A percentile compares a stretch with the other conserved stretches of the same genome.
Evolutionary conservation across 202 grass and related monocot species (phyloP).

Genomic region (Digitaria exilis): DNA sequence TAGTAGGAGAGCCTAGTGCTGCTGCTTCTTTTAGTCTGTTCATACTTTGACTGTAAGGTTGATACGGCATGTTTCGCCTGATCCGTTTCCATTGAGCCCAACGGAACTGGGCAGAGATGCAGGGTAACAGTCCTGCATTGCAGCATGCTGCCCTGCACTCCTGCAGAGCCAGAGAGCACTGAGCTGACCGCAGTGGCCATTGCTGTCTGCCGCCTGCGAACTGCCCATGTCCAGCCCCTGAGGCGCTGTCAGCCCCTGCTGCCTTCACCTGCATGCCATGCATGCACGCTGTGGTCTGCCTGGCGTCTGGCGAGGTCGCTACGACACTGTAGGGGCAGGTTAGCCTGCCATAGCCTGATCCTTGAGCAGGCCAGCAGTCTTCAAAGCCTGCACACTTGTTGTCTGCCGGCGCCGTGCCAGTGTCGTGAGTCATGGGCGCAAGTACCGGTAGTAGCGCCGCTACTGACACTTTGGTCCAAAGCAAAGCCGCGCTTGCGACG

Average conservation of each 20-base stretch:
- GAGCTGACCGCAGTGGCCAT: conserved; percentile 3
- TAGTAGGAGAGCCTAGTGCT: neutral
- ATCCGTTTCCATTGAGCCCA: neutral
- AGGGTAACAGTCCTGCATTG: neutral
- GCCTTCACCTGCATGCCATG: neutral
- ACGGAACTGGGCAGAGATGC: conserved; percentile 15
- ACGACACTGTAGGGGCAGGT: neutral
- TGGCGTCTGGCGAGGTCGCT: neutral
- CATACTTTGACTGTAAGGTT: neutral
- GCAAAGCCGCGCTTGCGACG: neutral
- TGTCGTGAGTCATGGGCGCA: conserved; percentile 34
- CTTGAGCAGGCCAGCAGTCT: conserved; percentile 7
- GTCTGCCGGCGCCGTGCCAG: conserved; percentile 27
- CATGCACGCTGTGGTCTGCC: neutral
- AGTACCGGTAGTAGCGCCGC: conserved; percentile 13
- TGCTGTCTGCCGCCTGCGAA: neutral
- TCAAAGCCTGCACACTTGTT: conserved; percentile 24
- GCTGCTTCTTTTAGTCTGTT: neutral
- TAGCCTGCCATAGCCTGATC: neutral
- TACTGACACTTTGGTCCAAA: conserved; percentile 13
- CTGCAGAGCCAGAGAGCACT: neutral
- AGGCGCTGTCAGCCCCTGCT: conserved; percentile 23
- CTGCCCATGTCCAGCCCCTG: neutral
- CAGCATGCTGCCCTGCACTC: too few relatives aligned
- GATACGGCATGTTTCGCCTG: neutral